A percentile compares a stretch with the other conserved stretches of the same genome.
Evolutionary conservation across 192 early-diverging fungal species (phyloP).

Genomic region (Ramicandelaber brevisporus): DNA sequence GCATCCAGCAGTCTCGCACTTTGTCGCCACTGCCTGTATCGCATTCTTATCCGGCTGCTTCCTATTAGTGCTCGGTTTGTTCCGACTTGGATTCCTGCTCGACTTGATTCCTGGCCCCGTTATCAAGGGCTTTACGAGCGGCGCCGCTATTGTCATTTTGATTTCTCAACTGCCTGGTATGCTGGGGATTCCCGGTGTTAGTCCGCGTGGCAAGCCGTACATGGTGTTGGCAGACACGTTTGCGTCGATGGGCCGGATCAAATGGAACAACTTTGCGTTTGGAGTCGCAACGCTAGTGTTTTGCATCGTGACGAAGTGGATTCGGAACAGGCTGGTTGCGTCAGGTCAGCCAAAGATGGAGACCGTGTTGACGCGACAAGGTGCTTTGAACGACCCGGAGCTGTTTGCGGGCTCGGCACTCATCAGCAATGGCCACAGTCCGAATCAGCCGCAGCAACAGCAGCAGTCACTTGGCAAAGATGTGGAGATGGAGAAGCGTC

Average conservation of each 20-base stretch:
- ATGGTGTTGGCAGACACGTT: not conserved
- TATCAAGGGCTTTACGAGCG: not conserved
- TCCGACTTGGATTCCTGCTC: not conserved
- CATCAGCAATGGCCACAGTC: too few relatives aligned
- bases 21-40: not conserved
- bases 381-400: too few relatives aligned
- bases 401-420: too few relatives aligned
- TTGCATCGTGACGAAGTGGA: too few relatives aligned
- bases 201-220: not conserved
- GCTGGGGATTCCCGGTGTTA: not conserved
- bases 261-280: not conserved
- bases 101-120: conserved; percentile 1
- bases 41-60: not conserved
- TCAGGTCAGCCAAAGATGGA: too few relatives aligned
- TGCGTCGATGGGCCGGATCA: not conserved
- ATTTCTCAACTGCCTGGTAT: not conserved
- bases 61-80: not conserved
- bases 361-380: too few relatives aligned
- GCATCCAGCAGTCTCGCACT: not conserved
- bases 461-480: too few relatives aligned
- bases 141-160: not conserved
- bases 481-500: too few relatives aligned
- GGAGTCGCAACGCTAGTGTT: not conserved
- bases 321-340: too few relatives aligned
- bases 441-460: too few relatives aligned